A percentile compares a stretch with the other conserved stretches of the same genome.
Evolutionary conservation across 805 yeast species (phyloP).

Genomic region (Dipodascopsis uninucleata): DNA sequence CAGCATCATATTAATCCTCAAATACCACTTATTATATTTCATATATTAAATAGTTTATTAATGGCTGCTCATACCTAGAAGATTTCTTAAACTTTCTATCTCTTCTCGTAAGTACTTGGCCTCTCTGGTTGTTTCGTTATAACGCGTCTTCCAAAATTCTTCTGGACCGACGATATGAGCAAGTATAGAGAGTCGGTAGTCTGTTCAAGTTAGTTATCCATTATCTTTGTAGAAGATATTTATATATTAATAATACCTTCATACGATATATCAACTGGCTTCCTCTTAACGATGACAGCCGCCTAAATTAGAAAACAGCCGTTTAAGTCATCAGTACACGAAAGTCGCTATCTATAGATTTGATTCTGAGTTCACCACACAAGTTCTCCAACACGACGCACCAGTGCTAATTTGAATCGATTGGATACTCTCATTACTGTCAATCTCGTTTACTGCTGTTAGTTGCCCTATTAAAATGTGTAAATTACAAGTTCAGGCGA

Average conservation of each 20-base stretch:
- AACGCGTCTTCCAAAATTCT: conserved; percentile 16
- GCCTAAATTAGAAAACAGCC: no score
- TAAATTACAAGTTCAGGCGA: no score
- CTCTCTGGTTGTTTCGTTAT: conserved; percentile 8
- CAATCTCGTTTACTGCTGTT: no score
- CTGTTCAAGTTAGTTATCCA: neutral
- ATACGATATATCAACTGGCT: conserved; percentile 1
- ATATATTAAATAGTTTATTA: neutral
- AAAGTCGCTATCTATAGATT: no score
- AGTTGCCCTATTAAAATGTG: no score
- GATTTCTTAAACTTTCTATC: neutral
- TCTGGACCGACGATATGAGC: conserved; percentile 10
- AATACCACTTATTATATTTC: neutral
- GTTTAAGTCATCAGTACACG: no score
- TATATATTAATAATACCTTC: neutral
- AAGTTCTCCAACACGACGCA: no score
- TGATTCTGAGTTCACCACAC: no score
- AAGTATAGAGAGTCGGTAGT: conserved; percentile 12
- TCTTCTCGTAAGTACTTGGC: conserved; percentile 2
- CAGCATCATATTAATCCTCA: neutral
- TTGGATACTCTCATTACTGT: no score
- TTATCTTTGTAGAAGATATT: neutral
- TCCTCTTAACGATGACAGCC: conserved; percentile 2
- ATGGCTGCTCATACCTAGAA: neutral
- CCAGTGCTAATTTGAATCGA: no score